phyloP scores from a whole-genome alignment of 176 grass and related monocot genomes.

The Cocos nucifera region DNA sequence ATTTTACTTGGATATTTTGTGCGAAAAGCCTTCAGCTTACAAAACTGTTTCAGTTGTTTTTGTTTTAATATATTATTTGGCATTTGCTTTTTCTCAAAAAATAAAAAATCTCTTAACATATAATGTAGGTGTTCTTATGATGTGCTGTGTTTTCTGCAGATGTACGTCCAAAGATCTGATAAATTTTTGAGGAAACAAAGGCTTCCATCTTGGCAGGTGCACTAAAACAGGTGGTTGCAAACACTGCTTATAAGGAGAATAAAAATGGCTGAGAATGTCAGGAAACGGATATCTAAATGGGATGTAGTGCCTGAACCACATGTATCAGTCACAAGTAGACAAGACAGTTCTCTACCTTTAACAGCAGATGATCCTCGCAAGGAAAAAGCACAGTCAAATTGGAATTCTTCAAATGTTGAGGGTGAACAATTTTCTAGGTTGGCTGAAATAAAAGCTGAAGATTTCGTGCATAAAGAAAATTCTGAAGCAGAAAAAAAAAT shows the following conservation, averaged over 20 bases:
- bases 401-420: conserved; percentile 11
- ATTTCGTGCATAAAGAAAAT: conserved; percentile 15
- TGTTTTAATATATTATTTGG: too few species aligned
- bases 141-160: too few species aligned
- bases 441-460: conserved; percentile 13
- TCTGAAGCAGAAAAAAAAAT: conserved; percentile 21
- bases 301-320: conserved; percentile 31
- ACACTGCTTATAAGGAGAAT: conserved; percentile 20
- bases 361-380: conserved; percentile 18
- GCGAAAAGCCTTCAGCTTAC: too few species aligned
- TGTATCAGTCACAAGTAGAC: conserved; percentile 36
- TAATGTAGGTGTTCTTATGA: too few species aligned
- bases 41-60: too few species aligned
- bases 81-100: too few species aligned
- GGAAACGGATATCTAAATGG: conserved; percentile 57
- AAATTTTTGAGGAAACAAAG: conserved; percentile 19
- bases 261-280: conserved; percentile 44
- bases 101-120: too few species aligned
- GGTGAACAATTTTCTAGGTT: conserved; percentile 20
- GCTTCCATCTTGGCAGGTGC: neutral
- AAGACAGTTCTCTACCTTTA: conserved; percentile 32
- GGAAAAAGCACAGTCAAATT: conserved; percentile 7
- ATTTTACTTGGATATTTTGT: too few species aligned
- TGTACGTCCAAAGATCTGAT: too few species aligned
- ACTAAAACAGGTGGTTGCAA: neutral